Conservation (phyloP, 306 rosid species). For the Dalbergia cultrata region DNA sequence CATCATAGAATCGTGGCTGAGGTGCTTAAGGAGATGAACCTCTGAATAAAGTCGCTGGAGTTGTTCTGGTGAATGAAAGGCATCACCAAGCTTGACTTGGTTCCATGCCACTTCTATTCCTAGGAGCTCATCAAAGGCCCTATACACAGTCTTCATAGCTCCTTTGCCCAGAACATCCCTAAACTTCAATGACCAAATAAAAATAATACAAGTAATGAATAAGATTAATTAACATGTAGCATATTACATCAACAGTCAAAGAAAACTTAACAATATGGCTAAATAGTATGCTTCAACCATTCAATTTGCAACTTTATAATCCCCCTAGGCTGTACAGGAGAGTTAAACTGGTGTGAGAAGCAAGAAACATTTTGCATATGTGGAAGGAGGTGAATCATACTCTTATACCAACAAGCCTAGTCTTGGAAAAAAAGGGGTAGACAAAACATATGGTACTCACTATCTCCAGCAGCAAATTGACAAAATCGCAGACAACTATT, state of each 20-base stretch:
- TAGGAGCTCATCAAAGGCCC: conserved; percentile 74
- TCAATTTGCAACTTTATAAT: not conserved
- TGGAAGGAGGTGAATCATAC: not conserved
- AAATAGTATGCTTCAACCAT: not conserved
- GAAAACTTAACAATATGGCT: not conserved
- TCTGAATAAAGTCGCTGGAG: conserved; percentile 86
- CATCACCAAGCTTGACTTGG: conserved; percentile 79
- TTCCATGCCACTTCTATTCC: conserved; percentile 98
- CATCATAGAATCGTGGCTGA: conserved; percentile 81
- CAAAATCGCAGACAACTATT: not conserved
- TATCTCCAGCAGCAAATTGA: not conserved
- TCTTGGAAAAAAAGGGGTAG: too few relatives aligned
- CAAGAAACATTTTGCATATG: not conserved
- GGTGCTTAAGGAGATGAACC: conserved; percentile 89
- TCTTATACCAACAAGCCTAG: too few relatives aligned
- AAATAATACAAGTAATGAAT: not conserved
- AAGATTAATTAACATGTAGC: not conserved
- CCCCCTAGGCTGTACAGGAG: not conserved
- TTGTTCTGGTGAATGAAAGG: conserved; percentile 74
- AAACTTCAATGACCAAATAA: conserved; percentile 55
- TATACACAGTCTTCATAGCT: conserved; percentile 87
- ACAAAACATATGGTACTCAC: too few relatives aligned
- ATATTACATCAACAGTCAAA: not conserved
- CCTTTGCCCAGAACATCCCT: conserved; percentile 86
- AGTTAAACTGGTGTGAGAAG: conserved; percentile 15